Base-by-base conservation (phyloP, 75 land plant genomes). In the Picea glauca region DNA sequence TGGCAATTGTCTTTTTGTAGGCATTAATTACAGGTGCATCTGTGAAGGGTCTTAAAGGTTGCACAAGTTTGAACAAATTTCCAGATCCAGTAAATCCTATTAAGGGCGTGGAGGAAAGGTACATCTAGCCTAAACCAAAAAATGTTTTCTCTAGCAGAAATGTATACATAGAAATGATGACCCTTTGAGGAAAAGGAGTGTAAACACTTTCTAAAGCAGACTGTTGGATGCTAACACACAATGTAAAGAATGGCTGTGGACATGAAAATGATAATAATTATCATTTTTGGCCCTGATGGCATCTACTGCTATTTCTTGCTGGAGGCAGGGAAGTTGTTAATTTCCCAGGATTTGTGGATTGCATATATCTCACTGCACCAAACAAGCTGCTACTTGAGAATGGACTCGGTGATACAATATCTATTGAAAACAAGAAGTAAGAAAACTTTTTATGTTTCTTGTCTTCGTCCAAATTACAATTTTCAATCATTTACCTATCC, bases 301-400 rank as follows among this genome's bases (percentile, higher is more conserved):
- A 60, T 40, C 59, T 75, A 54, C 20, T 75, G 31, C 33, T 56
- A 14, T 58, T 76, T 58, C 31, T 76, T 76, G 61, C 46, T 81
- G 20, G 43, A 57, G 66, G 30, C 89, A 96, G 99, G 89, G 98
- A 96, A 30, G 86, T 75, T 54, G 81, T 94, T 46, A 87, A 68
- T 21, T 97, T 94, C 81, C 98, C 98, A 74, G 99, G 98, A 77
- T 97, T 94, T 85, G 95, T 94, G 21, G 99, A 97, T 80, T 91
- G 98, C 72, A 78, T 97, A 62, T 97, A 97, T 79, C 79, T 90
- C 21, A 78, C 89, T 85, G 91, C 98, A 66, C 96, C 99, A 14
- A 77, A 72, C 23, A 91, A 87, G 79, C 54, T 97, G 61, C 78
- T 83, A 3, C 85, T 97, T 58, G 83, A 87, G 50, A 97, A 93